phyloP scores from a whole-genome alignment of 768 basidiomycete species.

The Phanerochaete sordida region DNA sequence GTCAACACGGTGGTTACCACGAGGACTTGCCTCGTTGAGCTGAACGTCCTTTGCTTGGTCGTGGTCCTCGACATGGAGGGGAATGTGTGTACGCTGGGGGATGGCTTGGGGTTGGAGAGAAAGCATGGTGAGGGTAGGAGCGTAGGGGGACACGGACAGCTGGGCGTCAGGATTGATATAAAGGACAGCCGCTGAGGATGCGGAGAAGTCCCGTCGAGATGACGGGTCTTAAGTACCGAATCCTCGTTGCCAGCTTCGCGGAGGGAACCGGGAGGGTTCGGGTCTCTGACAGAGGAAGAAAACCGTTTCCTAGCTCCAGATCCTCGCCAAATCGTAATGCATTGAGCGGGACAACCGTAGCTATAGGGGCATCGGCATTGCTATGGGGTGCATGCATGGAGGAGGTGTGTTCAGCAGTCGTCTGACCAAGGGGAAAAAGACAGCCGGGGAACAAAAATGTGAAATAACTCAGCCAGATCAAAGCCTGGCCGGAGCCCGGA shows the following conservation, averaged over 20 bases:
- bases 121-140: constrained; percentile 24
- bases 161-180: constrained; percentile 14
- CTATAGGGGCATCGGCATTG: background rate
- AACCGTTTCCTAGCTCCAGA: background rate
- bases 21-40: constrained; percentile 35
- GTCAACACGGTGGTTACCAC: constrained; percentile 4
- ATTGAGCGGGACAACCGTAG: background rate
- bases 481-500: constrained; percentile 9
- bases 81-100: constrained; percentile 22
- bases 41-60: constrained; percentile 22
- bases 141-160: constrained; percentile 3
- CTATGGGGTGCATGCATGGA: background rate
- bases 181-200: constrained; percentile 15
- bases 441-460: constrained; percentile 1
- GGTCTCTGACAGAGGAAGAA: constrained; percentile 4
- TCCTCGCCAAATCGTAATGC: background rate
- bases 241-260: constrained; percentile 28
- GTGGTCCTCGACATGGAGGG: constrained; percentile 22
- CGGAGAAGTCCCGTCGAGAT: constrained; percentile 7
- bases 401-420: constrained; percentile 3
- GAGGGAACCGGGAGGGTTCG: constrained; percentile 23
- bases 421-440: constrained; percentile 2
- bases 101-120: constrained; percentile 21
- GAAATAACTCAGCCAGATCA: constrained; percentile 3
- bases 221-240: constrained; percentile 13